Evolutionary conservation across 2,329 filamentous ascomycete species (phyloP).

Genomic region (Calonectria hawksworthii): DNA sequence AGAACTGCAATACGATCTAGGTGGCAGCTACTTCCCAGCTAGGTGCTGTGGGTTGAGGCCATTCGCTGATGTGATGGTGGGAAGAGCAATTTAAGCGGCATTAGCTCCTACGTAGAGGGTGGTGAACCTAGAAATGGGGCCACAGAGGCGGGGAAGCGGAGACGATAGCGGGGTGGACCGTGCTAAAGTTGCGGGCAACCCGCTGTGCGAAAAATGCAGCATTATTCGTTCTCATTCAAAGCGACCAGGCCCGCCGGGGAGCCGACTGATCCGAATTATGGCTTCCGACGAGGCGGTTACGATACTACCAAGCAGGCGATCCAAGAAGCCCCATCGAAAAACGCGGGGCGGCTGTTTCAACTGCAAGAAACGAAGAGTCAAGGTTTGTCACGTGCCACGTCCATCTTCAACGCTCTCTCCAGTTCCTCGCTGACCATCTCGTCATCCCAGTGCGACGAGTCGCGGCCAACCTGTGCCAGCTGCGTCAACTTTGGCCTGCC

Average conservation of each 20-base stretch:
- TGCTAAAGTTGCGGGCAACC: background rate
- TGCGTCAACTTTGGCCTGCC: background rate
- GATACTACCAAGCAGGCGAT: background rate
- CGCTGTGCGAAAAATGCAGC: background rate
- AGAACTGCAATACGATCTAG: too few relatives aligned
- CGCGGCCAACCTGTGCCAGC: slow-evolving; percentile 3
- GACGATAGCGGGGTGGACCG: background rate
- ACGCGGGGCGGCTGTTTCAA: slow-evolving; percentile 5
- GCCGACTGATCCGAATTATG: background rate
- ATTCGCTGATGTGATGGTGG: too few relatives aligned
- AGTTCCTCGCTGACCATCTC: background rate
- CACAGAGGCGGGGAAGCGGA: background rate
- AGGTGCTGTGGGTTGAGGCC: too few relatives aligned
- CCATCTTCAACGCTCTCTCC: background rate
- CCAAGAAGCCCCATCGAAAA: background rate
- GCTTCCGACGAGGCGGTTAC: background rate
- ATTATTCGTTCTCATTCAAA: background rate
- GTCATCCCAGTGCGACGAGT: slow-evolving; percentile 11
- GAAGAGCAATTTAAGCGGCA: too few relatives aligned
- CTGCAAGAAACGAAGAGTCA: slow-evolving; percentile 16
- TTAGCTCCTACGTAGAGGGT: background rate
- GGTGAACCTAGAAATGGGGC: background rate
- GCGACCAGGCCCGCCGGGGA: background rate
- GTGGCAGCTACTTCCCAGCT: too few relatives aligned
- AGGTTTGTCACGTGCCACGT: background rate